phyloP scores from a whole-genome alignment of 2,329 filamentous ascomycete genomes.

The Alternaria brassicicola region DNA sequence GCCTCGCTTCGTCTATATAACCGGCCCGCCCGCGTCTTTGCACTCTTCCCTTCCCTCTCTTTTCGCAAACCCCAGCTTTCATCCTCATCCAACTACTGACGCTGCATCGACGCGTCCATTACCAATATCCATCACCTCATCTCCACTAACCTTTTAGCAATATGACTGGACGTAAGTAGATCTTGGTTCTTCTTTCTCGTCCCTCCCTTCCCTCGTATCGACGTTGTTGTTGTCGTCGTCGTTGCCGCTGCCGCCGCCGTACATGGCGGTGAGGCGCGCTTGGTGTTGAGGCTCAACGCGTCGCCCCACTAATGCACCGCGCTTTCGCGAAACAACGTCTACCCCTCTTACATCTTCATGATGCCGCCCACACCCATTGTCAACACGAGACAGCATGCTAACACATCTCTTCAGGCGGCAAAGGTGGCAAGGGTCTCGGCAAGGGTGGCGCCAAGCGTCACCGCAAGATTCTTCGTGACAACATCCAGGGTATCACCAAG shows the following conservation, averaged over 20 bases:
- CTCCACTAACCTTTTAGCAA: conserved; percentile 38
- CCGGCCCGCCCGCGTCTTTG: conserved; percentile 18
- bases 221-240: conserved; percentile 16
- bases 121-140: conserved; percentile 28
- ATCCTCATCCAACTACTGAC: conserved; percentile 11
- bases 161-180: conserved; percentile 55
- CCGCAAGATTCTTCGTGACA: conserved; percentile 62
- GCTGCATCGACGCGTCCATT: conserved; percentile 7
- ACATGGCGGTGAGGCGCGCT: conserved; percentile 25
- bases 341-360: conserved; percentile 20
- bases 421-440: conserved; percentile 62
- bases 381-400: conserved; percentile 34
- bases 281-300: conserved; percentile 41
- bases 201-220: conserved; percentile 25
- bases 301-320: conserved; percentile 22
- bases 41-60: conserved; percentile 18
- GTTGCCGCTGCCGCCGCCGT: conserved; percentile 13
- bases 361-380: conserved; percentile 14
- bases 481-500: conserved; percentile 63
- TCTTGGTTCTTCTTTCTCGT: conserved; percentile 14
- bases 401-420: conserved; percentile 54
- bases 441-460: conserved; percentile 62
- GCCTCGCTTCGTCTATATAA: conserved; percentile 30
- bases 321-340: conserved; percentile 21
- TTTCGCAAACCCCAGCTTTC: conserved; percentile 23